Base-by-base conservation (phyloP, 2,329 filamentous ascomycete species). In the Penicillium sp. region DNA sequence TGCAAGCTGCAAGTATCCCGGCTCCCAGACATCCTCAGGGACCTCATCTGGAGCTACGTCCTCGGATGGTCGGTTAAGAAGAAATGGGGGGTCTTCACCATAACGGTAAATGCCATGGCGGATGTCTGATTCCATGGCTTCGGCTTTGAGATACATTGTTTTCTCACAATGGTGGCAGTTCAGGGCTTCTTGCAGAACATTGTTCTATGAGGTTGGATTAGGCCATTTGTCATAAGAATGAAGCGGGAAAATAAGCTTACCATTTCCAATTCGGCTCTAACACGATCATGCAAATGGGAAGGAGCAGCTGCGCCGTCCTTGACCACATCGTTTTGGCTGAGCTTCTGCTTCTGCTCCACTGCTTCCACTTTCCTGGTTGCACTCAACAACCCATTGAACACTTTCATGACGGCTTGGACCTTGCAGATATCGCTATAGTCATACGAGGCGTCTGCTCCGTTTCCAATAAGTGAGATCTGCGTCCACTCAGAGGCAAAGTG, bases 101-200 rank as follows among this genome's bases (percentile, higher is more conserved):
- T 47, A 20, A 11, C 53, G 51, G 40, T 58, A 58, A 16, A 52
- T 49, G 6, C 56, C 58, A 23, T 51, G 46, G 12, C 46, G 49
- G 24, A 60, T 59, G 26, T 60, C 58, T n/a, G 58, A 53, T 11
- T 55, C 47, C 58, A 60, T 60, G 18, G 26, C 20, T 5, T 55
- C 58, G 8, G 56, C 42, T 23, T 35, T 47, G 51, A 55, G 26
- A 28, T 47, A 40, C 43, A 58, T 59, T n/a, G 47, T 52, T 28
- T 59, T 35, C 11, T 59, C 57, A 26, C 58, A 60, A 20, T 54
- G 42, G 9, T 20, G n/a, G 26, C 58, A 60, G 12, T 55, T 46
- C 8, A 60, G 56, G 28, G 58, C 52, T 55, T 60, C 58, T 56
- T 59, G 54, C 57, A 66, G 30, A 42, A 66, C 57, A 54, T 57